phyloP scores from a whole-genome alignment of 495 filamentous ascomycete species.

The Neurospora sp. region DNA sequence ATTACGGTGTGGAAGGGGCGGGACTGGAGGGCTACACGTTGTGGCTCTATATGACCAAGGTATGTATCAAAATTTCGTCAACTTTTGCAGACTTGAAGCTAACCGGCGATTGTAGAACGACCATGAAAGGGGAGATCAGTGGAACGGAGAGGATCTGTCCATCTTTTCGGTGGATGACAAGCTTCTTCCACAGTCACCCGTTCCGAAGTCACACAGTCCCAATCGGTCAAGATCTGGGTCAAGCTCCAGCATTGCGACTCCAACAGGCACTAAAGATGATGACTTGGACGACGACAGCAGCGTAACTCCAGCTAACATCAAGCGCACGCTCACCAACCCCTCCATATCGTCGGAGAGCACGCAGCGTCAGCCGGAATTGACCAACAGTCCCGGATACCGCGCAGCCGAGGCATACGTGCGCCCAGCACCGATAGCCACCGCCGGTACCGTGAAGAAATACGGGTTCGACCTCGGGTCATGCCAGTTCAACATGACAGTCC shows the following conservation, averaged over 20 bases:
- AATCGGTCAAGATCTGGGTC: conserved; percentile 24
- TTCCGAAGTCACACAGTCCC: conserved; percentile 28
- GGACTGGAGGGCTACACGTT: conserved; percentile 72
- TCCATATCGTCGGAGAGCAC: conserved; percentile 55
- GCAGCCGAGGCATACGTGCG: conserved; percentile 89
- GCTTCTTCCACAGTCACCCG: conserved; percentile 45
- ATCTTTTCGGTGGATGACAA: conserved; percentile 79
- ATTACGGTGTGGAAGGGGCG: conserved; percentile 81
- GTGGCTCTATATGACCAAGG: conserved; percentile 75
- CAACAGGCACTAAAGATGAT: background rate
- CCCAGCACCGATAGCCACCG: conserved; percentile 67
- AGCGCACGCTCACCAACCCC: conserved; percentile 56
- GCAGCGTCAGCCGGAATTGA: conserved; percentile 41
- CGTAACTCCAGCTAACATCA: conserved; percentile 61
- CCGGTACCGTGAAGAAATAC: conserved; percentile 55
- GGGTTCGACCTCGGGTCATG: conserved; percentile 71
- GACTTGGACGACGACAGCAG: conserved; percentile 39
- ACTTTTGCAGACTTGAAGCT: background rate
- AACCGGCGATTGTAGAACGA: conserved; percentile 47
- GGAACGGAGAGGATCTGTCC: conserved; percentile 96
- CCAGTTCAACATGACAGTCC: conserved; percentile 58
- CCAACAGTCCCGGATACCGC: conserved; percentile 59
- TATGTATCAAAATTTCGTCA: conserved; percentile 21
- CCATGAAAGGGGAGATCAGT: conserved; percentile 84
- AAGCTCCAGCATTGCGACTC: background rate